Evolutionary conservation across 352 stramenopile genomes (phyloP), one percentile per base, ranked within the genome.

Genomic region (Globisporangium yorkense): DNA sequence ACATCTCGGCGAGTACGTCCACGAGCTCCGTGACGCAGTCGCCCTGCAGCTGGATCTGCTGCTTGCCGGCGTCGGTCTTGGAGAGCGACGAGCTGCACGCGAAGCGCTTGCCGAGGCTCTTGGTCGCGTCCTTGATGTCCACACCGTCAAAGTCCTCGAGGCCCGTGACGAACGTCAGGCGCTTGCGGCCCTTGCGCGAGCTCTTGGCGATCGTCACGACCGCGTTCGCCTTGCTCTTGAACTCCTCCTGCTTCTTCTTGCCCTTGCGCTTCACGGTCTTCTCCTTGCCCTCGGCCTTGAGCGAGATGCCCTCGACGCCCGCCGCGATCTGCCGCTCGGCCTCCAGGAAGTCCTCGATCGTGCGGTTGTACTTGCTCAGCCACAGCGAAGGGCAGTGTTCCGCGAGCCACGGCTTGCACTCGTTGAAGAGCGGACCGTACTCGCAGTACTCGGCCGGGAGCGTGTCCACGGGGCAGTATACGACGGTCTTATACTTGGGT

Each of bases 261-360:
- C 89, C 89, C 69, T 90, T 91, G 66, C 88, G 89, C 77, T 90
- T 91, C 60, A 88, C 84, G 48, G 77, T 80, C 51, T 84, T 90
- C 58, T 74, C 56, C 21, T 51, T 82, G 54, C 84, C 81, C 24
- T 71, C 68, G 20, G 82, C 80, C 48, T 88, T 82, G 27, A 94
- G 71, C 48, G 79, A 80, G 51, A 94, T 79, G 56, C 82, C 84
- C 58, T 92, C 72, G 5, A 92, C 84, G 24, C 84, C 84, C 21
- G 74, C 79, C 16, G 80, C 84, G 62, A 94, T 94, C 62, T 92
- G 81, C 47, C 75, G 68, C 66, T 94, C 84, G 20, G 76, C 81
- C 33, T 94, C 79, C 47, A 94, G 46, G 43, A 90, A 76, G 52
- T 94, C 79, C 16, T 59, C 44, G 40, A 94, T 78, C 41, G 84